A percentile compares a stretch with the other conserved stretches of the same genome.
phyloP scores from a whole-genome alignment of 768 basidiomycete species.

The Mycena chlorophos region DNA sequence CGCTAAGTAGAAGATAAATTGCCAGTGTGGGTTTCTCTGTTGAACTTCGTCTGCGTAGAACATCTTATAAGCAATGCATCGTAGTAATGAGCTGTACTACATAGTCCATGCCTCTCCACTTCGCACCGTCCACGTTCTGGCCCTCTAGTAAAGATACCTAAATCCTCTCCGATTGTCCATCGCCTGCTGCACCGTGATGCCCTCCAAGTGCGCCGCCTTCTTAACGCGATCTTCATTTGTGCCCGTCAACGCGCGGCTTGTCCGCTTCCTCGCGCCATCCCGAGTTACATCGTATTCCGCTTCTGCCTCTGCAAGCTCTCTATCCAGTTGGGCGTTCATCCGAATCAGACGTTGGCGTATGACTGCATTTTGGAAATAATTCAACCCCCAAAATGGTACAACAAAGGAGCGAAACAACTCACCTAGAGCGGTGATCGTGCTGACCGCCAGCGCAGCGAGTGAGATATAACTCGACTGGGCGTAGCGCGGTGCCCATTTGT shows the following conservation, averaged over 20 bases:
- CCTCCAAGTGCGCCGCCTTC: constrained; percentile 46
- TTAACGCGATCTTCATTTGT: constrained; percentile 42
- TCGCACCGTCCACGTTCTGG: too few relatives aligned
- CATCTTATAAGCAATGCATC: too few relatives aligned
- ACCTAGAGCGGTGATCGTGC: constrained; percentile 36
- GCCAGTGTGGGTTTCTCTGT: too few relatives aligned
- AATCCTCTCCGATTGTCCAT: constrained; percentile 40
- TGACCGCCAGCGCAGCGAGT: constrained; percentile 34
- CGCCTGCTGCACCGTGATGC: constrained; percentile 45
- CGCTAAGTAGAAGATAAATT: too few relatives aligned
- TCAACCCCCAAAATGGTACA: background rate
- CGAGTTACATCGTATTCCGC: too few relatives aligned
- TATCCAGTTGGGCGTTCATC: constrained; percentile 43
- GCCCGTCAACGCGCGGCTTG: constrained; percentile 30
- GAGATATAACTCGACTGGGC: constrained; percentile 44
- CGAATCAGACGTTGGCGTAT: constrained; percentile 40
- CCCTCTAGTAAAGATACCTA: constrained; percentile 46
- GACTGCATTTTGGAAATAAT: constrained; percentile 26
- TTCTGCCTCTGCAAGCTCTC: too few relatives aligned
- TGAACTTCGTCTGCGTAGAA: too few relatives aligned
- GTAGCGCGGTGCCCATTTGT: constrained; percentile 44
- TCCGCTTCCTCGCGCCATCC: constrained; percentile 33
- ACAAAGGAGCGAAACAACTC: constrained; percentile 6
- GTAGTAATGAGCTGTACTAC: too few relatives aligned
- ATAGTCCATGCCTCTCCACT: too few relatives aligned